phyloP scores from a whole-genome alignment of 352 stramenopile genomes.

The Globisporangium lucens region DNA sequence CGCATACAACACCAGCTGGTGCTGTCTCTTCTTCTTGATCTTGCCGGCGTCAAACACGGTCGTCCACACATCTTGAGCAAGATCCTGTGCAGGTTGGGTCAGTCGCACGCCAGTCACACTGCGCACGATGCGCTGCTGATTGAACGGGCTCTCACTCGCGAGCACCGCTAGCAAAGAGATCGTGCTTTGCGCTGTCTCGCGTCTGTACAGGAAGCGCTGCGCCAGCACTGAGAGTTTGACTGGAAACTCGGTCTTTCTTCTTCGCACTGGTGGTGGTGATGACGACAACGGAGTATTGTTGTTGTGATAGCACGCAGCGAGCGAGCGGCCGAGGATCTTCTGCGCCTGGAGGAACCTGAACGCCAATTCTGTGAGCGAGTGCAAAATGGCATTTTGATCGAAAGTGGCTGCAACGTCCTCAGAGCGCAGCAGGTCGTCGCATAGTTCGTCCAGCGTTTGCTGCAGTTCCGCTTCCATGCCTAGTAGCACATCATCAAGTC shows the following conservation, averaged over 20 bases:
- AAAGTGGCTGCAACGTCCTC: conserved; percentile 3
- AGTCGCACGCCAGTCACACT: conserved; percentile 30
- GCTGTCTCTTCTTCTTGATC: conserved; percentile 15
- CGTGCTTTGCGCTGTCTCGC: conserved; percentile 21
- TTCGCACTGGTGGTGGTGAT: neutral
- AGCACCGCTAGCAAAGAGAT: conserved; percentile 34
- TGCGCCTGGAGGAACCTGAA: conserved; percentile 28
- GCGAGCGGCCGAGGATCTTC: conserved; percentile 22
- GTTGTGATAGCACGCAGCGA: conserved; percentile 8
- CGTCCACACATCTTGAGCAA: neutral
- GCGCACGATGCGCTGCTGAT: conserved; percentile 43
- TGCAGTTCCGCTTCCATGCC: conserved; percentile 30
- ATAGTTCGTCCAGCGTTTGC: conserved; percentile 32
- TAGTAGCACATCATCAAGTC: neutral
- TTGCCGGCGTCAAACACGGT: conserved; percentile 17
- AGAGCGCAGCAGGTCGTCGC: conserved; percentile 29
- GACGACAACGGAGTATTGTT: neutral
- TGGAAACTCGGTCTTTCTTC: neutral
- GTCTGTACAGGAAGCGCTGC: conserved; percentile 34
- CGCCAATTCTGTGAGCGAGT: conserved; percentile 31
- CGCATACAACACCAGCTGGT: conserved; percentile 21
- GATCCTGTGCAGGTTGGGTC: neutral
- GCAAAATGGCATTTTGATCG: conserved; percentile 26
- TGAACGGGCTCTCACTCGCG: conserved; percentile 26
- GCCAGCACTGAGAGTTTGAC: conserved; percentile 22